Conservation (phyloP, 208 protist genomes). For the Leptomonas pyrrhocoris region DNA sequence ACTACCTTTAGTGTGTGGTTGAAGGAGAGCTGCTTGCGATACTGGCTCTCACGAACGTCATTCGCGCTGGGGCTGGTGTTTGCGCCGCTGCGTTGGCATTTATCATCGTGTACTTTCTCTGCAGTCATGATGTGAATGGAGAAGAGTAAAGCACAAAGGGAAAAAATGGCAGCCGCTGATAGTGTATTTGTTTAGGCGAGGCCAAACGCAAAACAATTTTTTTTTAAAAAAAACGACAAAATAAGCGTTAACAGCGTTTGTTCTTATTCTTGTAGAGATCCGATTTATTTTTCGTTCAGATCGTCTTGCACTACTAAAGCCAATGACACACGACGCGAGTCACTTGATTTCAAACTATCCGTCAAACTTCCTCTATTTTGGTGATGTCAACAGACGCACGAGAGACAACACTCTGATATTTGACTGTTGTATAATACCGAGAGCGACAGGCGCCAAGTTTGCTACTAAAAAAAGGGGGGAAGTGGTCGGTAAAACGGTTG, state of each 20-base stretch:
- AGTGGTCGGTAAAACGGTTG: too few relatives aligned
- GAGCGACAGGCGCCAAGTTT: too few relatives aligned
- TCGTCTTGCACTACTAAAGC: neutral
- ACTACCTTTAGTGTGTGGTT: conserved; percentile 55
- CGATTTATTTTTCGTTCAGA: neutral
- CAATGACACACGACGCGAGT: too few relatives aligned
- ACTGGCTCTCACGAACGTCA: conserved; percentile 24
- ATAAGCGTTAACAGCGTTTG: neutral
- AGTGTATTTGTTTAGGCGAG: neutral
- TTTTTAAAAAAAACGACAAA: conserved; percentile 6
- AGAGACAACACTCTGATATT: too few relatives aligned
- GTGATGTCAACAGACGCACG: too few relatives aligned
- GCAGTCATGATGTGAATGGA: neutral
- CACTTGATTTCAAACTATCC: too few relatives aligned
- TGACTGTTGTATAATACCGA: too few relatives aligned
- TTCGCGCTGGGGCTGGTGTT: conserved; percentile 10
- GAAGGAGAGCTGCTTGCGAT: conserved; percentile 42
- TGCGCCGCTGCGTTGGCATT: neutral
- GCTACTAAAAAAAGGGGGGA: too few relatives aligned
- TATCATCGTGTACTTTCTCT: conserved; percentile 4
- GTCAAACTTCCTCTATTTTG: too few relatives aligned
- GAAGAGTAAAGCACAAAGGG: neutral
- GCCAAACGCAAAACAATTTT: neutral
- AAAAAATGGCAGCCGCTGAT: neutral
- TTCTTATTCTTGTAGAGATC: neutral